Percentiles rank a stretch among this genome's conserved stretches.
Evolutionary conservation across 805 yeast genomes (phyloP).

Genomic region (Kluyveromyces nonfermentans): DNA sequence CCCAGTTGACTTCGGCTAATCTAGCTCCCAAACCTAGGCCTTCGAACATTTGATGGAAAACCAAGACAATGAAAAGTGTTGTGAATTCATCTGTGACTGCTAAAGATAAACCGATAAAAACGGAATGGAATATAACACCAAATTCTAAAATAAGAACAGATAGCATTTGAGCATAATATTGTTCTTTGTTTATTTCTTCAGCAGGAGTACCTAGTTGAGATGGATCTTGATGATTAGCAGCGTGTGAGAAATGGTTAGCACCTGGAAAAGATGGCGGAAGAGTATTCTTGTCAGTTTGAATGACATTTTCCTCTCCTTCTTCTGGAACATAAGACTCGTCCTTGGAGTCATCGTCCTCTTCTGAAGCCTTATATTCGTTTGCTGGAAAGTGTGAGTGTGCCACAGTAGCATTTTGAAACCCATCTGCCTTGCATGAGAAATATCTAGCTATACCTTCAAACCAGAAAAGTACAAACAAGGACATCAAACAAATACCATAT

Average conservation of each 20-base stretch:
- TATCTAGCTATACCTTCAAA: slow-evolving; percentile 31
- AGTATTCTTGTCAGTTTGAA: not conserved
- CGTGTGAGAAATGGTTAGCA: slow-evolving; percentile 37
- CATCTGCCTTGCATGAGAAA: slow-evolving; percentile 29
- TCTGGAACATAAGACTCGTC: slow-evolving; percentile 10
- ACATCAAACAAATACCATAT: slow-evolving; percentile 42
- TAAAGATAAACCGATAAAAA: slow-evolving; percentile 68
- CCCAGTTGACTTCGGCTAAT: slow-evolving; percentile 50
- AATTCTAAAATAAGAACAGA: slow-evolving; percentile 57
- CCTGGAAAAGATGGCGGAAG: slow-evolving; percentile 13
- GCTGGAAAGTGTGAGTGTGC: slow-evolving; percentile 7
- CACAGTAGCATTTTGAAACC: slow-evolving; percentile 15
- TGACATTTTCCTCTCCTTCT: slow-evolving; percentile 7
- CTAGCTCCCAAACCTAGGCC: slow-evolving; percentile 81
- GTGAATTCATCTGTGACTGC: slow-evolving; percentile 69
- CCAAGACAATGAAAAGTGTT: slow-evolving; percentile 57
- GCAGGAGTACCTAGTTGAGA: slow-evolving; percentile 18
- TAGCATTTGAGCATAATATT: slow-evolving; percentile 47
- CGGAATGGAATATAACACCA: slow-evolving; percentile 76
- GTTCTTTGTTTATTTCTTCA: slow-evolving; percentile 29
- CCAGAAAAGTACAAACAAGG: slow-evolving; percentile 38
- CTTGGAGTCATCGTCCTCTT: slow-evolving; percentile 5
- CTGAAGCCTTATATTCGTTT: slow-evolving; percentile 9
- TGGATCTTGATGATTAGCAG: slow-evolving; percentile 35
- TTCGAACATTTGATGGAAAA: slow-evolving; percentile 76